Percentiles rank a stretch among this genome's conserved stretches.
Evolutionary conservation across 2,329 filamentous ascomycete species (phyloP).

Genomic region (Colletotrichum sojae): DNA sequence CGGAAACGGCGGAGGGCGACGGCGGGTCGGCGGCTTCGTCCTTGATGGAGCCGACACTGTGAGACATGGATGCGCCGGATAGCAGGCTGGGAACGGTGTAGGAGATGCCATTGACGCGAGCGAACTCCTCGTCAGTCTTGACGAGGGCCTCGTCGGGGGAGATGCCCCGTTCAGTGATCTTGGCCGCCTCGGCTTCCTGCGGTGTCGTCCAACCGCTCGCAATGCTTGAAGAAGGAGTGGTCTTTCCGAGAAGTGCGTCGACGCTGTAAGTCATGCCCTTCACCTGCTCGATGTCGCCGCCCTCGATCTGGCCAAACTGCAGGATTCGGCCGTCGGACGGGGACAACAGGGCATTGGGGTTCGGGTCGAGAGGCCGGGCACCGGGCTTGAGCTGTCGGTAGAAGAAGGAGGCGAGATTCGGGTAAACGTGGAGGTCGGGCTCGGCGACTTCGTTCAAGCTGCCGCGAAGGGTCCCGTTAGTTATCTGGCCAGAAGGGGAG

Average conservation of each 20-base stretch:
- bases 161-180: slow-evolving; percentile 47
- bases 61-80: slow-evolving; percentile 73
- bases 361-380: slow-evolving; percentile 84
- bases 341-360: slow-evolving; percentile 84
- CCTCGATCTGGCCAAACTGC: slow-evolving; percentile 91
- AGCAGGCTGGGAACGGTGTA: slow-evolving; percentile 93
- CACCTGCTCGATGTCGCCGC: slow-evolving; percentile 97
- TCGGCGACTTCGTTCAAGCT: slow-evolving; percentile 90
- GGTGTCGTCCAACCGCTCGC: slow-evolving; percentile 53
- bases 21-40: slow-evolving; percentile 80
- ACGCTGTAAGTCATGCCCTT: slow-evolving; percentile 99
- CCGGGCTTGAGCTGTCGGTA: slow-evolving; percentile 95
- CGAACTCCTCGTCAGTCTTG: slow-evolving; percentile 91
- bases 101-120: slow-evolving; percentile 92
- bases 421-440: slow-evolving; percentile 88
- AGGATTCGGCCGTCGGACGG: slow-evolving; percentile 93
- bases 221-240: slow-evolving; percentile 69
- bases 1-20: slow-evolving; percentile 80
- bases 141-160: slow-evolving; percentile 76
- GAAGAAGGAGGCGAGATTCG: slow-evolving; percentile 96
- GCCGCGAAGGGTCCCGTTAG: slow-evolving; percentile 44
- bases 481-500: slow-evolving; percentile 19
- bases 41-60: slow-evolving; percentile 65
- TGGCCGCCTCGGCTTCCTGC: slow-evolving; percentile 44
- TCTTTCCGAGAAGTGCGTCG: slow-evolving; percentile 87